Base-by-base conservation (phyloP, 2,329 filamentous ascomycete genomes). In the Cryphonectria parasitica region DNA sequence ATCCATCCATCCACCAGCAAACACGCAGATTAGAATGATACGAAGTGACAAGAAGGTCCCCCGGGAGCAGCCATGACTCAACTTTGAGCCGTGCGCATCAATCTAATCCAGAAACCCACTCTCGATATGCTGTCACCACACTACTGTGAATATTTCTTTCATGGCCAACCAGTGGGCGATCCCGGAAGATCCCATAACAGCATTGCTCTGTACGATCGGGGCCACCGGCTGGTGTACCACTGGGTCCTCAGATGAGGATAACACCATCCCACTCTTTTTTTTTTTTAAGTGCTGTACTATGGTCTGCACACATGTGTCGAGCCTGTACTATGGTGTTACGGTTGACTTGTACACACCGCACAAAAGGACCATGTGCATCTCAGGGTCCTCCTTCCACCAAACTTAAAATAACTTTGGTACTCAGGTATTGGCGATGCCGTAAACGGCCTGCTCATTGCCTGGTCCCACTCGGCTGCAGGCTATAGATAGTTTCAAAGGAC, bases 211-310 rank as follows among this genome's bases (percentile, higher is more conserved):
- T 28, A 31, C 28, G 41, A 60, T 72, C 68, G 70, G 70, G 25
- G 39, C 64, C 67, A 70, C 70, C 67, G 70, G 68, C 54, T 70
- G 41, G 31, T 43, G 68, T 65, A 54, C 34, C 62, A 66, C 61
- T 64, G 39, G 36, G 61, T 64, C n/a, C 61, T 66, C 36, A 41
- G 36, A 49, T 28, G 43, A 45, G 45, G 36, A 70, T 66, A 49
- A 52, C 43, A 45, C 41, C 63, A 64, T 52, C 15, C 63, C 41
- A 22, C 63, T 49, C 41, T 43, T 43, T 45, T 49, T n/a, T n/a
- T n/a, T 1, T 49, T 19, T 11, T 49, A 22, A 22, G 22, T n/a
- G 45, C n/a, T n/a, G 45, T n/a, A 49, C 22, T 49, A n/a, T n/a
- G 45, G 43, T 49, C 7, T 49, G 43, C 43, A 22, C 43, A 49